Evolutionary conservation across 1,284 basidiomycete species (phyloP).

Genomic region (Apiotrichum mycotoxinovorans): DNA sequence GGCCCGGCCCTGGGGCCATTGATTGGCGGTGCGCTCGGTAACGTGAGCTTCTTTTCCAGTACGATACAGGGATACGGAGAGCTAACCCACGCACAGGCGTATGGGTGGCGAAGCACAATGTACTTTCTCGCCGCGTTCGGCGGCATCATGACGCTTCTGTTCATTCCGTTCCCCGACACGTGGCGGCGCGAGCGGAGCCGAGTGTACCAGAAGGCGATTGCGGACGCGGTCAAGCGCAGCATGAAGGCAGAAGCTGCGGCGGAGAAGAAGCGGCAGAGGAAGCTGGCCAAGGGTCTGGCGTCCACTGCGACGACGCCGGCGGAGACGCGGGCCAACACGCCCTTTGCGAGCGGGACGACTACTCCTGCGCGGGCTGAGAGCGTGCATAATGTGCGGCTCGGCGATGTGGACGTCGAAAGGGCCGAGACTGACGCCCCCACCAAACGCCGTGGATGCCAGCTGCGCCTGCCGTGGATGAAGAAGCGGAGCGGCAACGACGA

Average conservation of each 20-base stretch:
- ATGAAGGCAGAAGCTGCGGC: conserved; percentile 28
- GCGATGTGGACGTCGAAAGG: neutral
- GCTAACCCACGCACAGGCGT: conserved; percentile 48
- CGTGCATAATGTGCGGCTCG: neutral
- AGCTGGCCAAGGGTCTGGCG: conserved; percentile 25
- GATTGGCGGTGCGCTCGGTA: conserved; percentile 60
- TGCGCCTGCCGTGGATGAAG: neutral
- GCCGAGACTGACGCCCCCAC: too few relatives aligned
- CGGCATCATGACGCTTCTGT: conserved; percentile 58
- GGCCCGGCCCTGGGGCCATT: conserved; percentile 68
- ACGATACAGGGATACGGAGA: neutral
- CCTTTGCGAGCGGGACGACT: neutral
- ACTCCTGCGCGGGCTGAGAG: conserved; percentile 5
- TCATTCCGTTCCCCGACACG: conserved; percentile 71
- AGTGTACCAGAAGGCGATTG: conserved; percentile 63
- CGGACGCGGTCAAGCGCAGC: conserved; percentile 40
- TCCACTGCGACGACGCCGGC: conserved; percentile 33
- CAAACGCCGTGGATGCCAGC: neutral
- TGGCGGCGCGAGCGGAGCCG: conserved; percentile 75
- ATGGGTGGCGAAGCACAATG: conserved; percentile 73
- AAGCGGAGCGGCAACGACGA: conserved; percentile 18
- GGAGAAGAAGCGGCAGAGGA: conserved; percentile 30
- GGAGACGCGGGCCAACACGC: conserved; percentile 14
- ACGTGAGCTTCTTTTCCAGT: neutral
- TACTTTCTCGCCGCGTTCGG: conserved; percentile 72